Evolutionary conservation across 2,329 filamentous ascomycete species (phyloP), one percentile per base, ranked within the genome.

Genomic region (Diatrype stigma): DNA sequence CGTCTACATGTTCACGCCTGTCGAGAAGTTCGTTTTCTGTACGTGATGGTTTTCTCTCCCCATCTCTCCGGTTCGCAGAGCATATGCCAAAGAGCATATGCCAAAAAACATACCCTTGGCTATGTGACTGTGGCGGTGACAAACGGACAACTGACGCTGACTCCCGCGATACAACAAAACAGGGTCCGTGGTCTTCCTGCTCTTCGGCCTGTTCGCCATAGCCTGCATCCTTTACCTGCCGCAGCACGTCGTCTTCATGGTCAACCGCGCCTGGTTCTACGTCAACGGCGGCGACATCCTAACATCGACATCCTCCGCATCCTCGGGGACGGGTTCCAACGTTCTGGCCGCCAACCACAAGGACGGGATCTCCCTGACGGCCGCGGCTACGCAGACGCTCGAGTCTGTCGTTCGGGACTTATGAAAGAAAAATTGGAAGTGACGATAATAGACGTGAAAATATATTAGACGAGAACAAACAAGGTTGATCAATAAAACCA

Each of bases 21-120:
- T 88, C 48, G 94, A 99, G 77, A 96, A 96, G 71, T 93, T 96
- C 73, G 86, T 96, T 63, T 96, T 97, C 74, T 97, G 94, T 97
- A 81, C 51, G 90, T 72, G 6, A 12, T 19, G 11, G 40, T 22
- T 46, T 21, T 42, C 19, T 44, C 46, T 47, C 26, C 30, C 32
- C 30, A 21, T 40, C 50, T 50, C 30, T 30, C 44, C 21, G 34
- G 48, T n/a, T 34, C 37, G 42, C 19, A n/a, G n/a, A n/a, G n/a
- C n/a, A n/a, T n/a, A n/a, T n/a, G n/a, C n/a, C n/a, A n/a, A n/a
- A n/a, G n/a, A n/a, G n/a, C n/a, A n/a, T n/a, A n/a, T n/a, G n/a
- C n/a, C n/a, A n/a, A n/a, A n/a, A n/a, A n/a, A n/a, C n/a, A n/a
- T n/a, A n/a, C n/a, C n/a, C n/a, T n/a, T n/a, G n/a, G n/a, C n/a